A percentile compares a stretch with the other conserved stretches of the same genome.
phyloP scores from a whole-genome alignment of 441 rosid species.

The Omphalea diandra region DNA sequence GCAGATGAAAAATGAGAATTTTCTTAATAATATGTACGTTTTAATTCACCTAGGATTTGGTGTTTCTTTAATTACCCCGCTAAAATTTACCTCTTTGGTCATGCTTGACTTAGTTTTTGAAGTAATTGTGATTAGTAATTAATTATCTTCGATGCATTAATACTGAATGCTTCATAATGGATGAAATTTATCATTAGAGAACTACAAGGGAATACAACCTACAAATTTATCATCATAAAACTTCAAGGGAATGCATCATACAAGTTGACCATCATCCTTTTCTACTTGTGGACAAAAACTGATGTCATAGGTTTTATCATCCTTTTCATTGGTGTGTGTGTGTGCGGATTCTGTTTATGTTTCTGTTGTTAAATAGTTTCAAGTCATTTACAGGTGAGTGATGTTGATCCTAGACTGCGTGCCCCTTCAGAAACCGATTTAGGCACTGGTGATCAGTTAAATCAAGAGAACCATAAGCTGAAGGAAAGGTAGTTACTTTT shows the following conservation, averaged over 20 bases:
- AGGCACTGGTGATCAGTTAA: constrained; percentile 35
- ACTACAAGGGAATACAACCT: too few species aligned
- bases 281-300: not conserved
- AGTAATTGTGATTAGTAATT: not conserved
- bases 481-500: constrained; percentile 48
- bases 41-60: not conserved
- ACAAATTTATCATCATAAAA: too few species aligned
- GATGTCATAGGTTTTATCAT: not conserved
- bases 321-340: not conserved
- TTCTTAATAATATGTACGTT: not conserved
- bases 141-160: not conserved
- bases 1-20: not conserved
- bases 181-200: not conserved
- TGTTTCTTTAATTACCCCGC: too few species aligned
- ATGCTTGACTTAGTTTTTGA: not conserved
- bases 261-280: not conserved
- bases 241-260: not conserved
- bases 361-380: not conserved
- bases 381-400: not conserved
- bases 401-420: constrained; percentile 1
- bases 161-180: not conserved
- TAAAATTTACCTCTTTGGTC: not conserved
- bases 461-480: constrained; percentile 54
- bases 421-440: constrained; percentile 26
- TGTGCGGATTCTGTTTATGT: not conserved